A percentile compares a stretch with the other conserved stretches of the same genome.
Evolutionary conservation across 129 eudicot species (phyloP).

Genomic region (Flaveria sonorensis): DNA sequence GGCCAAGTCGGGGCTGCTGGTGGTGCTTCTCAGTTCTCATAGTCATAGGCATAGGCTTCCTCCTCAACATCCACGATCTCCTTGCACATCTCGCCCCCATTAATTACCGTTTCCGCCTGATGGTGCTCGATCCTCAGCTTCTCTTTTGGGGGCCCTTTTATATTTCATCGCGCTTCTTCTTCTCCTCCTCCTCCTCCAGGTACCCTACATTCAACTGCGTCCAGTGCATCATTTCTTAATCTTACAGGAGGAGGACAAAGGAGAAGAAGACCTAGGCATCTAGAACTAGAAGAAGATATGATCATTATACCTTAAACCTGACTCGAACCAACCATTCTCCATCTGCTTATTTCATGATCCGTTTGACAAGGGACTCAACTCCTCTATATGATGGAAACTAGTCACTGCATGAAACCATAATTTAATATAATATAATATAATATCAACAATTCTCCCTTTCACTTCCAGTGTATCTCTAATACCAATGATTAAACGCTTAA

Average conservation of each 20-base stretch:
- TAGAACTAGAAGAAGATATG: conserved; percentile 27
- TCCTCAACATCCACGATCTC: conserved; percentile 78
- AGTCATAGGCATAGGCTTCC: conserved; percentile 47
- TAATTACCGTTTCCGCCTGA: conserved; percentile 49
- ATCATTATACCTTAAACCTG: not conserved
- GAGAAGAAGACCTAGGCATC: conserved; percentile 21
- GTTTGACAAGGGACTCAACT: too few species aligned
- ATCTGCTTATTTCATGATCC: not conserved
- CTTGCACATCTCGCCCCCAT: conserved; percentile 71
- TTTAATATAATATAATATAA: too few species aligned
- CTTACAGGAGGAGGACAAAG: conserved; percentile 37
- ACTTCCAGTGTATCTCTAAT: too few species aligned
- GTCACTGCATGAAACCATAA: not conserved
- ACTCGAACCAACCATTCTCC: conserved; percentile 29
- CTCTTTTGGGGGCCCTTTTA: too few species aligned
- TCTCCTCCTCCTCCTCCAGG: too few species aligned
- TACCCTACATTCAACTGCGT: too few species aligned
- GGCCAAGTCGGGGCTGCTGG: conserved; percentile 71
- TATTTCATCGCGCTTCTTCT: too few species aligned
- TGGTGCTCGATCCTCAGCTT: conserved; percentile 65
- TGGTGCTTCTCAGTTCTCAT: conserved; percentile 57
- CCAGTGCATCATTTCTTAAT: conserved; percentile 46
- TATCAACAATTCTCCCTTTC: too few species aligned
- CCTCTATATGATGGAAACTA: not conserved
- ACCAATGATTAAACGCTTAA: too few species aligned